These are phyloP conservation scores for Arctium minus DNA, from an alignment of 129 eudicot species.

Conservation along the genomic window DNA sequence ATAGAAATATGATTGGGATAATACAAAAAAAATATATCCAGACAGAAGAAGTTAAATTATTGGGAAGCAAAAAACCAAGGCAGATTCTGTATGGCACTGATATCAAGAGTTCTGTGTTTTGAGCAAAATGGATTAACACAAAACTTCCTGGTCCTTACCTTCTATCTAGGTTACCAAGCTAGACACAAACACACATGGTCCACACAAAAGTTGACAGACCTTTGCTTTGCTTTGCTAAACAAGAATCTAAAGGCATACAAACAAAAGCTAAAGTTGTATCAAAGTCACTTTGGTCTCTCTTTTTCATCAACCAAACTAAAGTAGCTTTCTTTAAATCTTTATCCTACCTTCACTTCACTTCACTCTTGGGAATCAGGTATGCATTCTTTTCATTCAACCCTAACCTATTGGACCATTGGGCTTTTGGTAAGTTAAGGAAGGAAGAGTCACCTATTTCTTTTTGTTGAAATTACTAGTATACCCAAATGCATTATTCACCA, in stretches of 20 bases:
- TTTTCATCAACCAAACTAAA: conserved; percentile 11
- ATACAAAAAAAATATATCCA: background rate
- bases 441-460: background rate
- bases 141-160: conserved; percentile 24
- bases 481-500: background rate
- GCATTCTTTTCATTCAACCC: background rate
- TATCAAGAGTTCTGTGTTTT: conserved; percentile 16
- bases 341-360: background rate
- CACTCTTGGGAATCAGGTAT: background rate
- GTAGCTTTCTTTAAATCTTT: conserved; percentile 31
- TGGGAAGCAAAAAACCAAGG: conserved; percentile 16
- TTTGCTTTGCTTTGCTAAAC: conserved; percentile 18
- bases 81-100: conserved; percentile 9
- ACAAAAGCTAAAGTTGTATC: conserved; percentile 34
- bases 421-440: background rate
- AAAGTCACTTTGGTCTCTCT: conserved; percentile 24
- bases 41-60: conserved; percentile 9
- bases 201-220: conserved; percentile 19
- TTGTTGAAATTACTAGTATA: background rate
- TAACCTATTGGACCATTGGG: background rate
- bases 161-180: background rate
- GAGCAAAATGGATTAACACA: conserved; percentile 19
- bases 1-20: background rate
- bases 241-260: conserved; percentile 32
- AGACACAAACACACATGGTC: conserved; percentile 26